Base-by-base conservation (phyloP, 495 filamentous ascomycete genomes). In the Physcia stellaris region DNA sequence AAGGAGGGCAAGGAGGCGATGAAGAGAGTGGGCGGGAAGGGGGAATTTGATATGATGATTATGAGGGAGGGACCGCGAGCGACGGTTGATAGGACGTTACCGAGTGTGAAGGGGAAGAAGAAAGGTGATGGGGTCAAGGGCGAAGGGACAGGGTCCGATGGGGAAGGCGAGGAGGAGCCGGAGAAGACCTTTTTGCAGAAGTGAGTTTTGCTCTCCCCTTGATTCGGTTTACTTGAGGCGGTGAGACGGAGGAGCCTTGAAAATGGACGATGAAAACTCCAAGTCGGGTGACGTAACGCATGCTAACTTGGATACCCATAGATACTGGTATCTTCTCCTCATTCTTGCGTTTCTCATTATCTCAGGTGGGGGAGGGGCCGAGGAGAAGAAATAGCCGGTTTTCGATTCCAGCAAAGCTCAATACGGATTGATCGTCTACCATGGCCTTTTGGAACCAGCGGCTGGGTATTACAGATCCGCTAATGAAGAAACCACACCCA, bases 1-100 rank as follows among this genome's bases (percentile, higher is more conserved):
- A n/a, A n/a, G n/a, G n/a, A n/a, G n/a, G n/a, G n/a, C n/a, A n/a
- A n/a, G n/a, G n/a, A n/a, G n/a, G n/a, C n/a, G n/a, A n/a, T n/a
- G 43, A 40, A 32, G 30, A 41, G 48, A 33, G 43, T 48, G 42
- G 49, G 46, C 31, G 17, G 33, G 32, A 35, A 46, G 40, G 45
- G 29, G 42, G 15, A 24, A 24, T 20, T 24, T 16, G 38, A 48
- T 20, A 18, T 15, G 37, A 16, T 22, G 33, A 33, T 41, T 23
- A 40, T 43, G 46, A 48, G 45, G 45, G 27, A 27, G 37, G 31
- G 39, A 35, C 32, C 32, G 6, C 10, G 26, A 28, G 9, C 26
- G 26, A 13, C 13, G 7, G 26, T 28, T 7, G 26, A 28, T 7
- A 28, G 26, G 26, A 28, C 13, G 7, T n/a, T n/a, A n/a, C n/a